phyloP scores from a whole-genome alignment of 805 yeast species.

The Kregervanrija fluxuum region DNA sequence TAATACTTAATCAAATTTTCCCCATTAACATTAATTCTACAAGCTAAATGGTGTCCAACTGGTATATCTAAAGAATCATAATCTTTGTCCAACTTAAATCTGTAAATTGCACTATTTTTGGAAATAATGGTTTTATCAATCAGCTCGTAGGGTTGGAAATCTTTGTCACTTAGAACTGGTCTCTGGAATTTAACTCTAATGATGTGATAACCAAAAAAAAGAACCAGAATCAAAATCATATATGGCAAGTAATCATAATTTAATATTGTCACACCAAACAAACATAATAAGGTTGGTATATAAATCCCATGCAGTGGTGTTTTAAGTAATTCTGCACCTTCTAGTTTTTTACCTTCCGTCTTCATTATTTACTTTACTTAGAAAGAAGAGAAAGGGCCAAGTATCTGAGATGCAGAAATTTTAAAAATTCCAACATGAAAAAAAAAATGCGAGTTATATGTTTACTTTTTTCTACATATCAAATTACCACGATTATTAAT shows the following conservation, averaged over 20 bases:
- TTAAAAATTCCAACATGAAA: no score
- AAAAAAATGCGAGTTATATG: no score
- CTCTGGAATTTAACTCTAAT: slow-evolving; percentile 28
- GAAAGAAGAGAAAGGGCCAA: no score
- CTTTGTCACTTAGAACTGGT: slow-evolving; percentile 38
- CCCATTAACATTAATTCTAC: slow-evolving; percentile 39
- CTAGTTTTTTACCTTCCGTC: slow-evolving; percentile 4
- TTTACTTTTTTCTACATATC: no score
- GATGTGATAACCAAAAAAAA: slow-evolving; percentile 31
- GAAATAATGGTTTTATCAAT: slow-evolving; percentile 68
- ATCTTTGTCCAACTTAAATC: slow-evolving; percentile 58
- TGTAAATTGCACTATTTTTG: slow-evolving; percentile 63
- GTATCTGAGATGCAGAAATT: no score
- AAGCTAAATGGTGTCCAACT: slow-evolving; percentile 70
- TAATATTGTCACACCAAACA: slow-evolving; percentile 53
- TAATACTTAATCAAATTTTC: slow-evolving; percentile 58
- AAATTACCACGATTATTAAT: no score
- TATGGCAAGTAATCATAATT: slow-evolving; percentile 43
- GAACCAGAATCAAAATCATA: slow-evolving; percentile 32
- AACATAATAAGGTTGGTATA: slow-evolving; percentile 56
- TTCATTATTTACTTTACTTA: no score
- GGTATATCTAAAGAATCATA: slow-evolving; percentile 60
- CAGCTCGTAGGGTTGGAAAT: slow-evolving; percentile 62
- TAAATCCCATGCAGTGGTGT: slow-evolving; percentile 71
- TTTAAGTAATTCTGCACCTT: slow-evolving; percentile 43